Evolutionary conservation across 1,284 basidiomycete species (phyloP).

Genomic region (Moniliophthora roreri): DNA sequence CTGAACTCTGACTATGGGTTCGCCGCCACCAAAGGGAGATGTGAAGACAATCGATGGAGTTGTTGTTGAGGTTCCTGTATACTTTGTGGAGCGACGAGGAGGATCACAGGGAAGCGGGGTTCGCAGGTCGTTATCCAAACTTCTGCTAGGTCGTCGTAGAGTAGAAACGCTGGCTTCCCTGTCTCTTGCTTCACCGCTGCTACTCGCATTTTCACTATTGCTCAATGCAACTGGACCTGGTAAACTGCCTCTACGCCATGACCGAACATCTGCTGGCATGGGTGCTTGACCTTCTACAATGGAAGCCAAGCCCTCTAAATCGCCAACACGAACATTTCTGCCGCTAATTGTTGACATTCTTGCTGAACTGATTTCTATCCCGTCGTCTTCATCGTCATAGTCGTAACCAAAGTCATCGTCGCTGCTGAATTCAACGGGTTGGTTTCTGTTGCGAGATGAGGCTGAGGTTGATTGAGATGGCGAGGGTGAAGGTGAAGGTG

Average conservation of each 20-base stretch:
- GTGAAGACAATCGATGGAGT: neutral
- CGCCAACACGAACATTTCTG: too few species aligned
- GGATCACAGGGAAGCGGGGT: slow-evolving; percentile 3
- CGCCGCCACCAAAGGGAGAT: slow-evolving; percentile 3
- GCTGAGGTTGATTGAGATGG: slow-evolving; percentile 5
- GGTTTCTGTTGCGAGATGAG: slow-evolving; percentile 11
- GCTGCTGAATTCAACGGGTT: slow-evolving; percentile 40
- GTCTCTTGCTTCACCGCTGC: slow-evolving; percentile 28
- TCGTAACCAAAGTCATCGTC: slow-evolving; percentile 49
- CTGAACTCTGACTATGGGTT: neutral
- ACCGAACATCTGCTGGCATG: neutral
- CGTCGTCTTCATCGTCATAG: slow-evolving; percentile 33
- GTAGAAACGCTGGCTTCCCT: slow-evolving; percentile 50
- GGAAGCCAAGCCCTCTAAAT: slow-evolving; percentile 12
- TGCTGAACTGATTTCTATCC: slow-evolving; percentile 36
- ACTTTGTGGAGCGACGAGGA: neutral
- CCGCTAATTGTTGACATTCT: slow-evolving; percentile 28
- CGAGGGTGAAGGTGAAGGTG: slow-evolving; percentile 30
- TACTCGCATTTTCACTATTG: slow-evolving; percentile 23
- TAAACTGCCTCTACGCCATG: slow-evolving; percentile 34
- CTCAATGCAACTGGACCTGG: slow-evolving; percentile 37
- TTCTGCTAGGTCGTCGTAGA: slow-evolving; percentile 52
- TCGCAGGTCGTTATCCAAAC: slow-evolving; percentile 46
- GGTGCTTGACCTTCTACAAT: neutral
- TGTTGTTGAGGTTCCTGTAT: neutral